These are phyloP conservation scores for Otatea glauca DNA, from an alignment of 176 grass and related monocot genomes.

Conservation along the genomic window DNA sequence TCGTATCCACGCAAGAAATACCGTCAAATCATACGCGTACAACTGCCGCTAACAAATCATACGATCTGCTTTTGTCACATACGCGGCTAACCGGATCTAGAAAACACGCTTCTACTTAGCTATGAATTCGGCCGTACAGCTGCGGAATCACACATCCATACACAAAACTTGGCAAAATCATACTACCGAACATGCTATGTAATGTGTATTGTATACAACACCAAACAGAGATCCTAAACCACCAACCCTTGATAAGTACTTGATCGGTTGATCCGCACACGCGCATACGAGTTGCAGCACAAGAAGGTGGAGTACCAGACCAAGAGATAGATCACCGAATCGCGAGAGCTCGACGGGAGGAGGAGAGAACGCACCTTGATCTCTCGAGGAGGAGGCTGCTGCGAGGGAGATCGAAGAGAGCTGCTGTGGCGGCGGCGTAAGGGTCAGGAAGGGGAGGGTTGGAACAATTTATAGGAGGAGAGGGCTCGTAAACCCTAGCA, in stretches of 20 bases:
- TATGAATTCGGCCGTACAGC: neutral
- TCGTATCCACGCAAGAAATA: neutral
- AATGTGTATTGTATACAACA: neutral
- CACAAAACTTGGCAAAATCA: neutral
- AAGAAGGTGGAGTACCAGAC: neutral
- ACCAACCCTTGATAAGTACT: neutral
- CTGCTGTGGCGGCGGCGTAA: constrained; percentile 41
- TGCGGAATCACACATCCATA: neutral
- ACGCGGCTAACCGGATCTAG: neutral
- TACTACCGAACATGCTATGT: neutral
- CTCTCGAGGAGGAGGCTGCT: neutral
- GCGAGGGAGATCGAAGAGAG: constrained; percentile 16
- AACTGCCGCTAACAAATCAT: neutral
- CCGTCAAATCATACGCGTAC: neutral
- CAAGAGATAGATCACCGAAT: neutral
- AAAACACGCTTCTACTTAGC: neutral
- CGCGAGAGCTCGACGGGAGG: neutral
- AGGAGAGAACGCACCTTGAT: constrained; percentile 31
- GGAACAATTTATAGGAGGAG: neutral
- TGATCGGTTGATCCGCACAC: neutral
- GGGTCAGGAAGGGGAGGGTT: neutral
- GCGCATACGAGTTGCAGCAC: neutral
- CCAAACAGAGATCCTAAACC: neutral
- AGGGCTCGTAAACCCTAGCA: constrained; percentile 46
- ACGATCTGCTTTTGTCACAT: neutral